Evolutionary conservation across 345 rosid genomes (phyloP), one percentile per base, ranked within the genome.

Genomic region (Populus simonii): DNA sequence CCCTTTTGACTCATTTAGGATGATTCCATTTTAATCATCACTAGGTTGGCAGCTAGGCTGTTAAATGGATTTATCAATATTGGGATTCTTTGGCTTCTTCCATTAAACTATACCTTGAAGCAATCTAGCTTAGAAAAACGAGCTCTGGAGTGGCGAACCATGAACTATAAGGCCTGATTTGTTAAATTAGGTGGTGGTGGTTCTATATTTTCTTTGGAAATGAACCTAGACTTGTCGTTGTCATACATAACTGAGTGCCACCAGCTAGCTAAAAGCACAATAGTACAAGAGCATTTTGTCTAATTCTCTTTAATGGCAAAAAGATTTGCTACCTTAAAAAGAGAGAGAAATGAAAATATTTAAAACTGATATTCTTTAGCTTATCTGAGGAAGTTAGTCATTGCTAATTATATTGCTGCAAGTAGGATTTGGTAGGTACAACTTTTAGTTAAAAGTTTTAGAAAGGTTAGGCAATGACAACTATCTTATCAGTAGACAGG

Each of bases 91-190:
- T 18, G 31, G 23, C 71, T 68, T 9, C 43, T 68, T 22, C 11
- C 71, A 18, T 68, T 68, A 45, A 70, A 73, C 6, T 73, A 59
- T 36, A 35, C 11, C 18, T 20, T 13, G 12, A 55, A 35, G n/a
- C 45, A 18, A 45, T 18, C 27, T 33, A 45, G 63, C 20, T 29
- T 7, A 45, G 63, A 47, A 66, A 62, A 47, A 47, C 41, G 35
- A 35, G 51, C 47, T 67, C 31, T 68, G 33, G 66, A 75, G 71
- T 45, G 78, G 80, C 45, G 71, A 23, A 70, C 23, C 80, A 63
- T 71, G 71, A 35, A 78, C 23, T 5, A 27, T 17, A 20, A 41
- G 27, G 65, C n/a, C 36, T 27, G 9, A 27, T 11, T 74, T 59
- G 67, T 73, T 12, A 23, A n/a, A n/a, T 61, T 39, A 22, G 25